Evolutionary conservation across 495 filamentous ascomycete genomes (phyloP).

Genomic region (Podospora pseudoanserina): DNA sequence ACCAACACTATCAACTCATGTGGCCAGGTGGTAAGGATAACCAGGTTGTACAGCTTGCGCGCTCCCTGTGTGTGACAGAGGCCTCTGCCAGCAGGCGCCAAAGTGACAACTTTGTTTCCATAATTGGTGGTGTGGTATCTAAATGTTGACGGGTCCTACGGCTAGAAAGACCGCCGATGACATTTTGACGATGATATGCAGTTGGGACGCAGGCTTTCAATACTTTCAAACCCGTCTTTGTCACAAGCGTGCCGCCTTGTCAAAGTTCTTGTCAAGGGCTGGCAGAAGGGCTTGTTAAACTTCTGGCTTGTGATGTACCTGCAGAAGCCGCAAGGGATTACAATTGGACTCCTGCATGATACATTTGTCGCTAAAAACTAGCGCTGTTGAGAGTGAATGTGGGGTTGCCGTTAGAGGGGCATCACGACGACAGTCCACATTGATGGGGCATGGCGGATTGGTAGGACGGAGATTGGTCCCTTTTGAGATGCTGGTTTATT

Average conservation of each 20-base stretch:
- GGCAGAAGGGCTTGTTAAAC: not conserved
- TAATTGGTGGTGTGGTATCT: not conserved
- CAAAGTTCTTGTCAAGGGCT: not conserved
- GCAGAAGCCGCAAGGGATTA: not conserved
- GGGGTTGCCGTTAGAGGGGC: slow-evolving; percentile 5
- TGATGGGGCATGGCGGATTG: not conserved
- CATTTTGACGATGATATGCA: not conserved
- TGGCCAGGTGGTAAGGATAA: not conserved
- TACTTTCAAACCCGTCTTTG: not conserved
- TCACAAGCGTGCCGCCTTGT: not conserved
- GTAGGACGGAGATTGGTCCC: not conserved
- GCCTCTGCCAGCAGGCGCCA: not conserved
- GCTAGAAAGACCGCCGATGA: not conserved
- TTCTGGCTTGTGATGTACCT: slow-evolving; percentile 6
- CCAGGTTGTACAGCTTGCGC: not conserved
- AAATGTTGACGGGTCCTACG: not conserved
- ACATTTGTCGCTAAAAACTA: not conserved
- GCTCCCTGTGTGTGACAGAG: not conserved
- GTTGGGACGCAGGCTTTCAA: not conserved
- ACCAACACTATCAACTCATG: not conserved
- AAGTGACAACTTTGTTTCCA: not conserved
- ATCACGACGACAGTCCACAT: not conserved
- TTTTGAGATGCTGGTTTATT: not conserved
- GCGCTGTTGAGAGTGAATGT: slow-evolving; percentile 1
- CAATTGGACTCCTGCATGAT: slow-evolving; percentile 8